Evolutionary conservation across 2,329 filamentous ascomycete species (phyloP).

Genomic region (Pseudocercospora cruenta): DNA sequence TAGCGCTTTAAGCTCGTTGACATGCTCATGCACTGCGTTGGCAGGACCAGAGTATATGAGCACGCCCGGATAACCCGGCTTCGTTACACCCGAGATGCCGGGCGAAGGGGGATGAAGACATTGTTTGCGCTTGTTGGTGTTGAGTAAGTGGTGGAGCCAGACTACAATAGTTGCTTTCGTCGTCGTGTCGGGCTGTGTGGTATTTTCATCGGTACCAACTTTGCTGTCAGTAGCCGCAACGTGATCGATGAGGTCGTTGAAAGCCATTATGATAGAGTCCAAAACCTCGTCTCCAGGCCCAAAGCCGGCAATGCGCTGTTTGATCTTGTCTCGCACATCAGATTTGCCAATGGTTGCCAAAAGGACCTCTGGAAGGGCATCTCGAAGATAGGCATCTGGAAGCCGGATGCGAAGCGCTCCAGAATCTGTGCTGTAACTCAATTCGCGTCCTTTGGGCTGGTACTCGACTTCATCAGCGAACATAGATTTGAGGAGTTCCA

Average conservation of each 20-base stretch:
- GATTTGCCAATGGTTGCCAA: conserved; percentile 41
- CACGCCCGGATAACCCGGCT: conserved; percentile 52
- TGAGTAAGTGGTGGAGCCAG: conserved; percentile 53
- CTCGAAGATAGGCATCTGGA: conserved; percentile 44
- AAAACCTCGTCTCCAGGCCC: conserved; percentile 46
- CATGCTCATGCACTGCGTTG: conserved; percentile 45
- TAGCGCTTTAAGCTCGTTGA: conserved; percentile 46
- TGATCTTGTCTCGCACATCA: conserved; percentile 43
- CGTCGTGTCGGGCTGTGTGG: not conserved
- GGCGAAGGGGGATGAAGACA: conserved; percentile 41
- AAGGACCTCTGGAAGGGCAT: conserved; percentile 44
- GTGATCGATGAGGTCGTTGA: conserved; percentile 38
- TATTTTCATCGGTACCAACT: not conserved
- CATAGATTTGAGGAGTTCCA: conserved; percentile 50
- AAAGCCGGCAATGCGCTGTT: conserved; percentile 34
- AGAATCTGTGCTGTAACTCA: conserved; percentile 40
- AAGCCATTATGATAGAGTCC: conserved; percentile 46
- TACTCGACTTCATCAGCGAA: conserved; percentile 48
- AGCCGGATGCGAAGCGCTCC: conserved; percentile 42
- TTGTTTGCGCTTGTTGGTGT: conserved; percentile 51
- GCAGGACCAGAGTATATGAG: conserved; percentile 48
- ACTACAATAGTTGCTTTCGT: conserved; percentile 44
- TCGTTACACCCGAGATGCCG: conserved; percentile 47
- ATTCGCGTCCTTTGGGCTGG: conserved; percentile 40
- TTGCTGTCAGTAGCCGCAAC: not conserved